A percentile compares a stretch with the other conserved stretches of the same genome.
These are phyloP conservation scores for Hyphodiscus sp. DNA, from an alignment of 2,329 filamentous ascomycete genomes.

Conservation along the genomic window DNA sequence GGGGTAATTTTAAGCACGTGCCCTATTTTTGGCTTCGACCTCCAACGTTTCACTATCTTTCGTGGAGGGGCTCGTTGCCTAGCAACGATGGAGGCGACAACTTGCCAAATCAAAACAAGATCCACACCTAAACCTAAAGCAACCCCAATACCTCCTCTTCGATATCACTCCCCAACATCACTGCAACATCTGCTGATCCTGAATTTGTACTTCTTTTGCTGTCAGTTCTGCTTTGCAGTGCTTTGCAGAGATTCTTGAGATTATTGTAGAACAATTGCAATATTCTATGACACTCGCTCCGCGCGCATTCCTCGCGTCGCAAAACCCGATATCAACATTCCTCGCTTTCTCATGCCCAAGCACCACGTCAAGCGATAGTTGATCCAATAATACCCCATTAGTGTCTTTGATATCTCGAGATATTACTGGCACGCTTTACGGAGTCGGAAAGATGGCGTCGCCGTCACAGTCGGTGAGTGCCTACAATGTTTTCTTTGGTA, in stretches of 20 bases:
- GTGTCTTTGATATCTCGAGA: neutral
- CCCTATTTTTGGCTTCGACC: neutral
- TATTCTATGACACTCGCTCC: slow-evolving; percentile 3
- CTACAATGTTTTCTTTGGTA: slow-evolving; percentile 7
- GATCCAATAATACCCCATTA: slow-evolving; percentile 4
- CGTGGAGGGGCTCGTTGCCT: too few relatives aligned
- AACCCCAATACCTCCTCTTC: neutral
- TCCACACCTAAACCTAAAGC: neutral
- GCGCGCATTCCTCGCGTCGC: slow-evolving; percentile 16
- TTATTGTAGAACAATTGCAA: neutral
- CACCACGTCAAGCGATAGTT: slow-evolving; percentile 8
- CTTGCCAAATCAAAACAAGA: neutral
- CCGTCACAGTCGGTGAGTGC: slow-evolving; percentile 23
- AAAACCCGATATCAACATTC: slow-evolving; percentile 8
- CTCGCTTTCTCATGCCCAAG: slow-evolving; percentile 12
- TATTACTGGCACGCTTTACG: neutral
- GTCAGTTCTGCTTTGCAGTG: slow-evolving; percentile 2
- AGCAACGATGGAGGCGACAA: neutral
- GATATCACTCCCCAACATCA: neutral
- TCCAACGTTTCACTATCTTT: too few relatives aligned
- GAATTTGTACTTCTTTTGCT: neutral
- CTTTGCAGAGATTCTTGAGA: neutral
- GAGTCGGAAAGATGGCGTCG: slow-evolving; percentile 17
- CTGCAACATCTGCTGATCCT: slow-evolving; percentile 3
- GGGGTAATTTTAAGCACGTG: neutral